These are phyloP conservation scores for Galerina marginata DNA, from an alignment of 768 basidiomycete species.

Conservation along the genomic window DNA sequence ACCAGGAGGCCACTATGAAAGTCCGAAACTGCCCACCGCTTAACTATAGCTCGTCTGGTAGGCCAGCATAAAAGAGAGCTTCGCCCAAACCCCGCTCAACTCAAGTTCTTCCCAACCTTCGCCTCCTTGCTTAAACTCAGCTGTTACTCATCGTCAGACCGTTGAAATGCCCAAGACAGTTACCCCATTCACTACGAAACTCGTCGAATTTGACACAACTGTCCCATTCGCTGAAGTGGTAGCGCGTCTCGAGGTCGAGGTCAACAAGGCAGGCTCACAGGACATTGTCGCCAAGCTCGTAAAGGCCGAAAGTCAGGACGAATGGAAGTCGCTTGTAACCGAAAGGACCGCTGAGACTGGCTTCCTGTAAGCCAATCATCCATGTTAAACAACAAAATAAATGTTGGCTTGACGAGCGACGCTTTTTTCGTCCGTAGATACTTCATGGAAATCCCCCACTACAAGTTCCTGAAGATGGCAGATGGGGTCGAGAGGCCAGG, in stretches of 20 bases:
- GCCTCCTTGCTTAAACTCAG: too few relatives aligned
- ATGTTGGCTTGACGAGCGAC: not conserved
- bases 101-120: too few relatives aligned
- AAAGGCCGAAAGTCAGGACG: slow-evolving; percentile 37
- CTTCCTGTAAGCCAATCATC: slow-evolving; percentile 46
- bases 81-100: too few relatives aligned
- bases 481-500: slow-evolving; percentile 30
- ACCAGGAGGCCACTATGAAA: too few relatives aligned
- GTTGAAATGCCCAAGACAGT: slow-evolving; percentile 26
- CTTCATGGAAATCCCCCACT: slow-evolving; percentile 43
- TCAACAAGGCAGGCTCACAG: slow-evolving; percentile 43
- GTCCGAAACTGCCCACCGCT: too few relatives aligned
- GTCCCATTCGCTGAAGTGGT: slow-evolving; percentile 45
- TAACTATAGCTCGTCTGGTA: too few relatives aligned
- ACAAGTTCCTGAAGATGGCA: slow-evolving; percentile 39
- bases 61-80: too few relatives aligned
- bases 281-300: slow-evolving; percentile 29
- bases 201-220: slow-evolving; percentile 48
- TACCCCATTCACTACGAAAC: slow-evolving; percentile 41
- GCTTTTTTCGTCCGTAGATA: slow-evolving; percentile 33
- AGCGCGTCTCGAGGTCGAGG: slow-evolving; percentile 47
- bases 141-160: too few relatives aligned
- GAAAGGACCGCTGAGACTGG: slow-evolving; percentile 36
- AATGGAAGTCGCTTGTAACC: slow-evolving; percentile 39
- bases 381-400: not conserved